Evolutionary conservation across 768 basidiomycete genomes (phyloP).

Genomic region (Amanita subjunquillea): DNA sequence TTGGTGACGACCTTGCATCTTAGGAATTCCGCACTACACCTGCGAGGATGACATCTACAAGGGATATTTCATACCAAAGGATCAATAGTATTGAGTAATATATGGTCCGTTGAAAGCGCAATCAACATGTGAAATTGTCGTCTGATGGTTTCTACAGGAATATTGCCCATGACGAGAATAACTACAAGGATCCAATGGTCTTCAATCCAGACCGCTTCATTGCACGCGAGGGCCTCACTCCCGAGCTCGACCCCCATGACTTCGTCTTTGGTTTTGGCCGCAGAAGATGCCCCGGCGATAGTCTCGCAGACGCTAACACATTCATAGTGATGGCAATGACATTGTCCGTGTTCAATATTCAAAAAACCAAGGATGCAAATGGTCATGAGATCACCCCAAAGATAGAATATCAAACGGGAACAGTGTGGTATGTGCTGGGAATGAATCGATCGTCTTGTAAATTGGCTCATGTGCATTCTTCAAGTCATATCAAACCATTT

Average conservation of each 20-base stretch:
- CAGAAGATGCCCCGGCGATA: conserved; percentile 19
- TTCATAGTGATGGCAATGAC: conserved; percentile 27
- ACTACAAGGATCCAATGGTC: conserved; percentile 9
- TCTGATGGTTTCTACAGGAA: conserved; percentile 12
- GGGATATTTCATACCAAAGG: conserved; percentile 23
- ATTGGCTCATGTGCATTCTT: background rate
- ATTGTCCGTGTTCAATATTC: conserved; percentile 27
- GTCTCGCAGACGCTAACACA: conserved; percentile 6
- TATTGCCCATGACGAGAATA: conserved; percentile 20
- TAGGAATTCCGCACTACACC: conserved; percentile 18
- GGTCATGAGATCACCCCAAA: conserved; percentile 27
- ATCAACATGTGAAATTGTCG: background rate
- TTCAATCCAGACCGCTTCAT: conserved; percentile 26
- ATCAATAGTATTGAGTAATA: conserved; percentile 18
- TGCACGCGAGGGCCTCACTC: conserved; percentile 10
- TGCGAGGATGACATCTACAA: conserved; percentile 22
- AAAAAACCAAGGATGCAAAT: conserved; percentile 20
- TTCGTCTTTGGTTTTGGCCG: conserved; percentile 28
- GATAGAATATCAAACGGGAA: conserved; percentile 14
- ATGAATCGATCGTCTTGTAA: background rate
- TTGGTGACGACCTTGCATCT: background rate
- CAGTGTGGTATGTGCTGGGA: background rate
- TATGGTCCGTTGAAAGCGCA: conserved; percentile 14
- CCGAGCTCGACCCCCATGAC: conserved; percentile 20
- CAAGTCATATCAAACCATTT: background rate